Evolutionary conservation across 352 stramenopile species (phyloP), one percentile per base, ranked within the genome.

Genomic region (Pythium grandisporangium): DNA sequence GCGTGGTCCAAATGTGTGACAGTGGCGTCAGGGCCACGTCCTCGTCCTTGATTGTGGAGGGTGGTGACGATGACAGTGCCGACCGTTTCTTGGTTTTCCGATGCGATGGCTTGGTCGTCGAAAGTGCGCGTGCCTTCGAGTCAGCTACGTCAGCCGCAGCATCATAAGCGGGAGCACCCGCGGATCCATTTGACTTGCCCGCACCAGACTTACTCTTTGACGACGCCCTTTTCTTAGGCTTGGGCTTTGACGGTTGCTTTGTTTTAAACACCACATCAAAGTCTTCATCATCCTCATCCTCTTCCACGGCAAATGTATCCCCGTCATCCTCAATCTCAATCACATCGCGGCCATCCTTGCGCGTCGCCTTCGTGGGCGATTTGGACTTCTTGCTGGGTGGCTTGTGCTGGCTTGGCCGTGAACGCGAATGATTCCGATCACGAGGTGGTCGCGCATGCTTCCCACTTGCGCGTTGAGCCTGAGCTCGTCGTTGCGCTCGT

Each of bases 1-100:
- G 52, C 19, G 55, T 63, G 12, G 69, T 82, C 69, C 69, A 82
- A 52, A 82, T 82, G 16, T 61, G 51, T 5, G 63, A 71, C 20
- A 82, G 43, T 6, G 69, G 69, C 2, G 69, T 77, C 33, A 55
- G 35, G 5, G 59, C 24, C 13, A 48, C 23, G n/a, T 20, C 40
- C 51, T 67, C 30, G 44, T 58, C 23, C 23, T 57, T 11, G 24
- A 0, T 37, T 47, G 53, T 8, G 30, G 30, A 21, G 27, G 24
- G 25, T 6, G 12, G 12, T 22, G 5, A 6, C 11, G 5, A 11
- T n/a, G n/a, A n/a, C n/a, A n/a, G n/a, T n/a, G n/a, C n/a, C n/a
- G n/a, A n/a, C n/a, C n/a, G n/a, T n/a, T n/a, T n/a, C n/a, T n/a
- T n/a, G n/a, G n/a, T n/a, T n/a, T n/a, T n/a, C n/a, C n/a, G n/a